Base-by-base conservation (phyloP, 805 yeast species). In the Suhomyces sp. region DNA sequence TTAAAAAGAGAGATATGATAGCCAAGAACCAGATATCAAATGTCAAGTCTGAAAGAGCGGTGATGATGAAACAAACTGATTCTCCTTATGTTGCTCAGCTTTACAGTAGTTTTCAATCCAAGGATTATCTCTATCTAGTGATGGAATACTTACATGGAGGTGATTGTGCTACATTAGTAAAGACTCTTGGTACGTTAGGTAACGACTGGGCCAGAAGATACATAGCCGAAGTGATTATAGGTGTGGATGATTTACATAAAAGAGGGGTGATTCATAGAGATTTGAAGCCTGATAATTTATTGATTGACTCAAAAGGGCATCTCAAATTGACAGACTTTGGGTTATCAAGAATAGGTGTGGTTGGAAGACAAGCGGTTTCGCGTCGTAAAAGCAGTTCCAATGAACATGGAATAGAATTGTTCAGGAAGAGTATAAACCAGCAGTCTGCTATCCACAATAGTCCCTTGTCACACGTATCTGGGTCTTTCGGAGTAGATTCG, bases 101-200 rank as follows among this genome's bases (percentile, higher is more conserved):
- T 29, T 88, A 85, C 62, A 88, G 88, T 49, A 87, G 96, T 33
- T 94, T 94, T 68, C 99, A 94, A 70, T 89, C 90, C 55, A 82
- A 83, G 48, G 96, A 90, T 55, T 91, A 87, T 65, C 73, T 94
- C 15, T 94, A 89, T 63, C 75, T 94, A 59, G 99, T 94, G 2
- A 93, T 96, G 98, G 99, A 94, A 67, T 94, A 90, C 64, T 73
- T 94, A 40, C 90, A 88, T 59, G 99, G 99, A 44, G 99, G 99
- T 33, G 99, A 94, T 67, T 82, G 93, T 63, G 94, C 97, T 0
- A 86, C 97, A 0, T 73, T 96, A 49, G 72, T 94, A 26, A 88
- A 89, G 62, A 82, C 85, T 70, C 78, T 93, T 67, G 97, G 96
- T 0, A 84, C 85, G 1, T 69, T 94, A 23, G 93, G 97, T 0